Evolutionary conservation across 2,329 filamentous ascomycete species (phyloP), one percentile per base, ranked within the genome.

Genomic region (Calonectria pteridis): DNA sequence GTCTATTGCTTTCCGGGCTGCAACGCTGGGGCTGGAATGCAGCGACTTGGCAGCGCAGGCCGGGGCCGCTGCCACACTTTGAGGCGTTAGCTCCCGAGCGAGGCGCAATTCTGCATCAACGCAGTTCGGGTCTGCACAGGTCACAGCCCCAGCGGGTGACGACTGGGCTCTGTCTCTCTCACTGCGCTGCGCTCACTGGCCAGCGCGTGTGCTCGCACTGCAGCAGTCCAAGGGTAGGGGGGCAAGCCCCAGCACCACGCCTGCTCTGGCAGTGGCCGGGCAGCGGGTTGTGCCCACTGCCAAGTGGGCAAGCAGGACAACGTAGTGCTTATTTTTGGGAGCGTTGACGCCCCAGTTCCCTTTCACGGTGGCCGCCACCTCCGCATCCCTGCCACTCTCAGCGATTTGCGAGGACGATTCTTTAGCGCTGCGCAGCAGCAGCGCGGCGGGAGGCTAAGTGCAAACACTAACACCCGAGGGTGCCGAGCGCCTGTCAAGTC

Each of bases 281-380:
- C 28, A 29, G 51, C 28, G 51, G 51, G 28, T 33, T 33, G 51
- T 55, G 51, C 28, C 51, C 51, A 55, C 51, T 33, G 11, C 28
- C 14, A 18, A 53, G 26, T 53, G 50, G 50, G 51, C 51, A 18
- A 55, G 51, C 51, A 28, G n/a, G 55, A 23, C 55, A 35, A 59
- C n/a, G 33, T 62, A 70, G 72, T 69, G 71, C 75, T 72, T 78
- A 78, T 75, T 78, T 79, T 73, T 79, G 71, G 71, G 76, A 65
- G 53, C 49, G 51, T 46, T 20, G 26, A 13, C 7, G 16, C 31
- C 55, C 58, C 46, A 33, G 37, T 23, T 49, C 28, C 35, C 28
- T 23, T 23, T 64, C 59, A 49, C 33, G 35, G 28, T 51, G 20
- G 66, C 73, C 76, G 77, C 77, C 77, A 79, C 43, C 43, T 77